Evolutionary conservation across 2,329 filamentous ascomycete species (phyloP), one percentile per base, ranked within the genome.

Genomic region (Penicillium aurantiogriseum): DNA sequence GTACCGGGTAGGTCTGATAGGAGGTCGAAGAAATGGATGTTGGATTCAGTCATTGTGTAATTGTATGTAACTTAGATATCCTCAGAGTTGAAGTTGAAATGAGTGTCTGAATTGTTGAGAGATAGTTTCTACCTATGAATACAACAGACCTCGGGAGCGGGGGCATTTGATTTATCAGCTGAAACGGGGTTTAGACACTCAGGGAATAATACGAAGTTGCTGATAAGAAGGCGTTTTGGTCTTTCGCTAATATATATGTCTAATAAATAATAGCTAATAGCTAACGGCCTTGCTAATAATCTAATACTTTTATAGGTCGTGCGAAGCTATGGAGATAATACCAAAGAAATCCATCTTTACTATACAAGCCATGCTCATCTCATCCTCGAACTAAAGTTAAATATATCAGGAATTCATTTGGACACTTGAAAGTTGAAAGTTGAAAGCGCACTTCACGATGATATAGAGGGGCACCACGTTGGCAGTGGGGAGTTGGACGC

Each of bases 21-120:
- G 33, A 74, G 63, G 54, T 74, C 72, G 54, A 74, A 74, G 54
- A 74, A 70, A 44, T 74, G 71, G 19, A 74, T 66, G 1, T 67
- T 59, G 2, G 57, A 51, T 38, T 62, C 45, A 8, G 65, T 35
- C 67, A 71, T 71, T 19, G 17, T 36, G 11, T 36, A 36, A 25
- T 11, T 33, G 10, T 21, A n/a, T 25, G 9, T 13, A 47, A 13
- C 6, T 35, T 33, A 5, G 23, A 23, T 23, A 6, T 52, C 49
- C 1, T 35, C 5, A 8, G 48, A 31, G 5, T 27, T 36, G 25
- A 31, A 15, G 13, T 21, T 33, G 29, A 17, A 31, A 6, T 29
- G 15, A 43, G 21, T 23, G 21, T 42, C 10, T 1, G 8, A n/a
- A 17, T 23, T 21, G 23, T 25, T 49, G 33, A 17, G 5, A 33